Evolutionary conservation across 2,329 filamentous ascomycete genomes (phyloP).

Genomic region (Diplodia scrobiculata): DNA sequence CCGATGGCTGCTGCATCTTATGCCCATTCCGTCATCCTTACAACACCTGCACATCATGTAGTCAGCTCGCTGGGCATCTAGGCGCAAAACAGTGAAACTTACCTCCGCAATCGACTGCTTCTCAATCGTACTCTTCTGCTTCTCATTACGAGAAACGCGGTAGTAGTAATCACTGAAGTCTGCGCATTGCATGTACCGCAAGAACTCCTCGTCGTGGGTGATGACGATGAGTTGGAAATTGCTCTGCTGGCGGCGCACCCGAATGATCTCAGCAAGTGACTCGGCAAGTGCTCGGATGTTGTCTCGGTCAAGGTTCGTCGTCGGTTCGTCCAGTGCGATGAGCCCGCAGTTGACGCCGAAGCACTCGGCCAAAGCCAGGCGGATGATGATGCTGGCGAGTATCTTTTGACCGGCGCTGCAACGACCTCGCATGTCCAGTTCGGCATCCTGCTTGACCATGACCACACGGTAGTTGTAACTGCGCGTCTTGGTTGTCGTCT

Average conservation of each 20-base stretch:
- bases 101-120: constrained; percentile 54
- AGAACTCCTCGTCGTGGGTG: constrained; percentile 96
- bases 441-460: constrained; percentile 95
- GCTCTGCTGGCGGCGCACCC: constrained; percentile 75
- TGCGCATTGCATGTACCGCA: constrained; percentile 87
- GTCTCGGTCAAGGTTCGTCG: constrained; percentile 91
- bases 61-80: background rate
- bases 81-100: background rate
- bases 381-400: constrained; percentile 94
- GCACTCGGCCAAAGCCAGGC: constrained; percentile 90
- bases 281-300: constrained; percentile 89
- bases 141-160: constrained; percentile 77
- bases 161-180: constrained; percentile 95
- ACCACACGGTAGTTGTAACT: constrained; percentile 95
- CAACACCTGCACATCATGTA: constrained; percentile 7
- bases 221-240: constrained; percentile 99
- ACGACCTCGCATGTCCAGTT: constrained; percentile 99
- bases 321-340: constrained; percentile 95
- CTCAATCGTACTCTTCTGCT: constrained; percentile 85
- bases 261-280: constrained; percentile 84
- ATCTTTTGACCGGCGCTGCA: constrained; percentile 98
- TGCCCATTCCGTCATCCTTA: background rate
- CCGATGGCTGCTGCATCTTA: background rate
- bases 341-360: constrained; percentile 95
- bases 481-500: constrained; percentile 71